Percentiles rank a stretch among this genome's conserved stretches.
These are phyloP conservation scores for Asterochloris sp. DNA, from an alignment of 139 green algal genomes.

Conservation along the genomic window DNA sequence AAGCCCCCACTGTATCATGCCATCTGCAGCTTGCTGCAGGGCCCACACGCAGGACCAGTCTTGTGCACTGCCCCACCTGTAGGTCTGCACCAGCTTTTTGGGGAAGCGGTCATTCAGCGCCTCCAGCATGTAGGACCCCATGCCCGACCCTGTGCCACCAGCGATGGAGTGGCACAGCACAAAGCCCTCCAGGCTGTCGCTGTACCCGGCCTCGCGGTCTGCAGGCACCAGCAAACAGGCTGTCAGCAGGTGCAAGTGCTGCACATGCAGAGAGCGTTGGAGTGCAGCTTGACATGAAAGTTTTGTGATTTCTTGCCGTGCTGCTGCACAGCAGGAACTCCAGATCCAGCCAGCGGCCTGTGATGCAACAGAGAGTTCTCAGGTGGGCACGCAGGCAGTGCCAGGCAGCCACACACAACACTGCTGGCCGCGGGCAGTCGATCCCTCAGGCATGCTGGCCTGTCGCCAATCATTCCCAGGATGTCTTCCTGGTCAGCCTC, in stretches of 20 bases:
- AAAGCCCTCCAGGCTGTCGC: conserved; percentile 97
- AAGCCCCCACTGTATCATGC: too few relatives aligned
- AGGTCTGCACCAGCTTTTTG: conserved; percentile 97
- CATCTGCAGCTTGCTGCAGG: background rate
- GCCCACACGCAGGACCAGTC: background rate
- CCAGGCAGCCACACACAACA: too few relatives aligned
- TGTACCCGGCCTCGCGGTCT: conserved; percentile 97
- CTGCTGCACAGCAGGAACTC: too few relatives aligned
- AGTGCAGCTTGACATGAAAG: too few relatives aligned
- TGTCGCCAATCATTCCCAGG: too few relatives aligned
- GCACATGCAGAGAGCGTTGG: background rate
- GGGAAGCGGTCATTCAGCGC: conserved; percentile 90
- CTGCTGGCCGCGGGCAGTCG: too few relatives aligned
- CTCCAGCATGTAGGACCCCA: conserved; percentile 98
- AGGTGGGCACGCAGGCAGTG: too few relatives aligned
- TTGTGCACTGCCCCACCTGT: conserved; percentile 46
- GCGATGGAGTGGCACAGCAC: conserved; percentile 96
- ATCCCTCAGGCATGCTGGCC: too few relatives aligned
- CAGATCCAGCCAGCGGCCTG: too few relatives aligned
- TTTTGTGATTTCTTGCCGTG: too few relatives aligned
- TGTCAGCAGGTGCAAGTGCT: background rate
- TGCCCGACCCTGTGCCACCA: conserved; percentile 92
- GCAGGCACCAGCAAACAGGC: background rate
- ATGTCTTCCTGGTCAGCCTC: too few relatives aligned
- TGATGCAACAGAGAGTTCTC: too few relatives aligned